Evolutionary conservation across 2,329 filamentous ascomycete genomes (phyloP).

Genomic region (Neophaeococcomyces aloes): DNA sequence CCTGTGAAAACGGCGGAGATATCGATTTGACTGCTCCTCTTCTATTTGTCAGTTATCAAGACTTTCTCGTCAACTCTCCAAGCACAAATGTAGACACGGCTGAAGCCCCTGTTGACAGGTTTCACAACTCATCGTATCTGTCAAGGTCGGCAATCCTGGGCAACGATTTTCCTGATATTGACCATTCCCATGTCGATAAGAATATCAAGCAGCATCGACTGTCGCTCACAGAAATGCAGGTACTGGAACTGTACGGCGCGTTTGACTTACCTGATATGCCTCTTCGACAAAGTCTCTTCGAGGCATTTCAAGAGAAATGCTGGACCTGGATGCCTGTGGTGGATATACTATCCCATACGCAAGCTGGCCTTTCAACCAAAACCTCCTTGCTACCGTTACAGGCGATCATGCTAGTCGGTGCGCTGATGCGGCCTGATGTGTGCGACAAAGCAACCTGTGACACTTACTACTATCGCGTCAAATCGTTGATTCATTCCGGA

Average conservation of each 20-base stretch:
- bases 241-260: constrained; percentile 10
- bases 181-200: constrained; percentile 11
- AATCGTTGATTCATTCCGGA: constrained; percentile 11
- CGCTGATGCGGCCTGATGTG: constrained; percentile 4
- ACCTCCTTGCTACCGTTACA: constrained; percentile 10
- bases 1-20: not conserved
- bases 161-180: constrained; percentile 12
- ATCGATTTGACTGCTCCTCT: not conserved
- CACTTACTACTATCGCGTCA: constrained; percentile 9
- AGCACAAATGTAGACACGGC: constrained; percentile 8
- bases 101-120: constrained; percentile 9
- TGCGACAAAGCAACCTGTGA: constrained; percentile 7
- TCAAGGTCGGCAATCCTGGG: constrained; percentile 11
- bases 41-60: constrained; percentile 8
- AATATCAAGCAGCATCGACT: constrained; percentile 7
- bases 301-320: constrained; percentile 10
- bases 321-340: constrained; percentile 15
- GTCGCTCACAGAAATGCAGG: constrained; percentile 10
- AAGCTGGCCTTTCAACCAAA: not conserved
- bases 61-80: constrained; percentile 1
- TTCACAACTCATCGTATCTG: constrained; percentile 12
- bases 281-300: constrained; percentile 11
- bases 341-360: not conserved
- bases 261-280: constrained; percentile 12
- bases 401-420: constrained; percentile 7